Evolutionary conservation across 805 yeast genomes (phyloP).

Genomic region (Candida insectorum): DNA sequence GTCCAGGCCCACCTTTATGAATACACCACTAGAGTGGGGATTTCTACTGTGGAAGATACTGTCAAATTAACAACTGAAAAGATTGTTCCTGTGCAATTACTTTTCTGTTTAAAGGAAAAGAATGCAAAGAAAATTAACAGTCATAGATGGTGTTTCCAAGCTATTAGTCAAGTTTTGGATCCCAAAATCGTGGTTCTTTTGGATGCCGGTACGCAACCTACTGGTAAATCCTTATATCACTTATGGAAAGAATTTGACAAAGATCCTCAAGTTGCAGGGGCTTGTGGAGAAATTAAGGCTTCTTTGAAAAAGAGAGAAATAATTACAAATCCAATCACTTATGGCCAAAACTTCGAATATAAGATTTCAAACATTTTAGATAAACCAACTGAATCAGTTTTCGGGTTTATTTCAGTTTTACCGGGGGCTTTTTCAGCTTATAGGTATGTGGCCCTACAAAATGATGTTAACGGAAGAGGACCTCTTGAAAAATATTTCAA

Average conservation of each 20-base stretch:
- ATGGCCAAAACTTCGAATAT: conserved; percentile 65
- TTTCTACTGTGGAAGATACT: conserved; percentile 47
- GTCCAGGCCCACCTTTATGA: conserved; percentile 66
- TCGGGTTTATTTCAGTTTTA: conserved; percentile 62
- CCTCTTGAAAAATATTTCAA: conserved; percentile 66
- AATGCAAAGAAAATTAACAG: conserved; percentile 65
- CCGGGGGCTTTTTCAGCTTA: conserved; percentile 73
- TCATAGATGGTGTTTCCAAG: conserved; percentile 69
- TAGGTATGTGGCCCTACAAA: conserved; percentile 55
- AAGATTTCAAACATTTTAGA: conserved; percentile 66
- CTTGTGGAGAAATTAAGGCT: conserved; percentile 70
- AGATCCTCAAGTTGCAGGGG: conserved; percentile 61
- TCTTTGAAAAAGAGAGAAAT: conserved; percentile 46
- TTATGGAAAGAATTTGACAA: conserved; percentile 63
- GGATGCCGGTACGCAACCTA: conserved; percentile 67
- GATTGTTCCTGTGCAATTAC: conserved; percentile 60
- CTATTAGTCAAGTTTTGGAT: conserved; percentile 52
- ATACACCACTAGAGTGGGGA: conserved; percentile 59
- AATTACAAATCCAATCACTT: conserved; percentile 57
- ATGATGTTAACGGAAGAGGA: conserved; percentile 49
- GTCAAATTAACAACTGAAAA: conserved; percentile 50
- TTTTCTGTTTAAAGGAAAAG: conserved; percentile 59
- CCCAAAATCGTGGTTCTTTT: conserved; percentile 56
- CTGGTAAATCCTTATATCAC: conserved; percentile 51
- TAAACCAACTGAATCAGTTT: conserved; percentile 62